Conservation (phyloP, 331 rosid species). For the Acacia concinna region DNA sequence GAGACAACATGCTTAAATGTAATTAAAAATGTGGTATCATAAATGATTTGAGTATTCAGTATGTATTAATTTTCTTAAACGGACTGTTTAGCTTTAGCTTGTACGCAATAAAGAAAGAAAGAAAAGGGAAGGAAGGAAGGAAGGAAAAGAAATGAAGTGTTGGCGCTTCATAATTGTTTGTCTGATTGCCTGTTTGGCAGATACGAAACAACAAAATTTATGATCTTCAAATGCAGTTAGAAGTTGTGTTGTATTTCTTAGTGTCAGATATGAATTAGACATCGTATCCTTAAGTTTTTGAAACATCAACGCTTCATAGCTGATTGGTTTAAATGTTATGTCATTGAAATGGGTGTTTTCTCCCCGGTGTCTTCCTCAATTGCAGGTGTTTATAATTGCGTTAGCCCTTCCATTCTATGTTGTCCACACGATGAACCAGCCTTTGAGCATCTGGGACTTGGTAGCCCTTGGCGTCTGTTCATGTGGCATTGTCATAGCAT, state of each 20-base stretch:
- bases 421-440: constrained; percentile 54
- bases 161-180: background rate
- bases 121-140: background rate
- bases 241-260: background rate
- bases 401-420: constrained; percentile 68
- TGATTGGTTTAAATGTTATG: background rate
- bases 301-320: background rate
- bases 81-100: background rate
- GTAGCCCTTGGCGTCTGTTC: constrained; percentile 47
- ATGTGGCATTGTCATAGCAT: constrained; percentile 65
- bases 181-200: background rate
- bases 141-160: background rate
- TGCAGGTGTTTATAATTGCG: constrained; percentile 75
- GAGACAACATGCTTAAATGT: background rate
- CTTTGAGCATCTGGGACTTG: constrained; percentile 63
- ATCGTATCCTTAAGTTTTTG: background rate
- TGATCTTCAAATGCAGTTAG: background rate
- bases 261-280: background rate
- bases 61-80: background rate
- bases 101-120: background rate
- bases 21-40: background rate
- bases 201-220: background rate
- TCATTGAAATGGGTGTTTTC: constrained; percentile 8
- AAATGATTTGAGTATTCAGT: background rate
- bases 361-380: constrained; percentile 8